Evolutionary conservation across 768 basidiomycete species (phyloP), one percentile per base, ranked within the genome.

Genomic region (Suillus decipiens): DNA sequence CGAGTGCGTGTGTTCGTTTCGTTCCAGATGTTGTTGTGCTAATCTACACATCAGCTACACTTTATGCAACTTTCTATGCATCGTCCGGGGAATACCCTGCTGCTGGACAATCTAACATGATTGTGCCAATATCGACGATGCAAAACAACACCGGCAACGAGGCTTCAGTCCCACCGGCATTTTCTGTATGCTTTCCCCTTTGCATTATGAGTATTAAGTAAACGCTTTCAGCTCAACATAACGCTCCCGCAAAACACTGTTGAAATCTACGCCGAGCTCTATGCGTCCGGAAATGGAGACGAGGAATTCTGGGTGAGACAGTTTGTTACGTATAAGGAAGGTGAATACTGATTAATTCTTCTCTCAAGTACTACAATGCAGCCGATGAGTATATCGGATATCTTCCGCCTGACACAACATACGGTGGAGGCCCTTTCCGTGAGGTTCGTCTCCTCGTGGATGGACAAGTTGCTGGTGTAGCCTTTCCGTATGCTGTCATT

Each of bases 231-330:
- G 90, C 71, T 86, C 61, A 87, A 87, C 61, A 81, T 92, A 3
- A 91, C 87, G 0, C 73, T 92, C 5, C 91, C 92, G 22, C 82
- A 74, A 65, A 92, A 92, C 62, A 80, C 90, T 3, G 84, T 90
- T 1, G 77, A 86, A 51, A 79, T 88, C 1, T 89, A 82, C 64
- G 89, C 87, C 8, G 90, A 93, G 71, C 75, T 93, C 4, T 86
- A 86, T 65, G 90, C 91, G 17, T 91, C 86, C 2, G 87, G 87
- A 1, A 88, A 86, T 61, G 80, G 80, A 14, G 74, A 82, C 1
- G 88, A 89, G 70, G 92, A 93, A 74, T 92, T 92, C 70, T 93
- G 92, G 91, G 90, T 90, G 66, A 56, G 79, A 63, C 15, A 22
- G 15, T 9, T 36, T 41, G 37, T 63, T 64, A 54, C 28, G 15